Base-by-base conservation (phyloP, 371 early-diverging fungal genomes). In the Zopfochytrium polystomum region DNA sequence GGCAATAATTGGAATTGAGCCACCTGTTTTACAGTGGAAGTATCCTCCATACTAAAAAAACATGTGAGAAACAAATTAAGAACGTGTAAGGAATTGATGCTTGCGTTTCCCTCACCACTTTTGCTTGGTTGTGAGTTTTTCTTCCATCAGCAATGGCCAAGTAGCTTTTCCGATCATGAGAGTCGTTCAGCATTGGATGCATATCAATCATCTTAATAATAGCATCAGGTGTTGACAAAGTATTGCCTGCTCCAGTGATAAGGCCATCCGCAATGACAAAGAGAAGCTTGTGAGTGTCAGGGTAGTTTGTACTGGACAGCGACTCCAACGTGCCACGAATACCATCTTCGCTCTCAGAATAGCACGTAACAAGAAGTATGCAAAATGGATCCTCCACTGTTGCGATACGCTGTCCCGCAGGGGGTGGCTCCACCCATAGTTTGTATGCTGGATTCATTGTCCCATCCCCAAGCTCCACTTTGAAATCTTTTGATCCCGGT, bases 51-150 rank as follows among this genome's bases (percentile, higher is more conserved):
- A 66, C 77, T 76, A 44, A 2, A 33, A 49, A 18, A 34, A n/a
- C 7, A 29, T 22, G 23, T 2, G 22, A 1, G 30, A 7, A 50
- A 33, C n/a, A 22, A 30, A 18, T 27, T 7, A 49, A 26, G 18
- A 33, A n/a, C 5, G 23, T 0, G n/a, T 46, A 62, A 46, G 44
- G 20, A 34, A 11, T 27, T 20, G 27, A 49, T 38, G n/a, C 52
- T 2, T 0, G 20, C 35, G 22, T 4, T 29, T 34, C 32, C 18
- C 68, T 89, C 56, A 76, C 76, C 90, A 78, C 78, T 59, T 66
- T 55, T 60, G 96, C 99, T 87, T 89, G 90, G 75, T 99, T 99
- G 73, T 91, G 88, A 53, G 91, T 88, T 72, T 90, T 90, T 38
- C 80, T 66, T 3, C 98, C 99, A 63, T 92, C 89, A 1, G 96